Evolutionary conservation across 371 early-diverging fungal genomes (phyloP), one percentile per base, ranked within the genome.

Genomic region (Syncephalastrum contaminatum): DNA sequence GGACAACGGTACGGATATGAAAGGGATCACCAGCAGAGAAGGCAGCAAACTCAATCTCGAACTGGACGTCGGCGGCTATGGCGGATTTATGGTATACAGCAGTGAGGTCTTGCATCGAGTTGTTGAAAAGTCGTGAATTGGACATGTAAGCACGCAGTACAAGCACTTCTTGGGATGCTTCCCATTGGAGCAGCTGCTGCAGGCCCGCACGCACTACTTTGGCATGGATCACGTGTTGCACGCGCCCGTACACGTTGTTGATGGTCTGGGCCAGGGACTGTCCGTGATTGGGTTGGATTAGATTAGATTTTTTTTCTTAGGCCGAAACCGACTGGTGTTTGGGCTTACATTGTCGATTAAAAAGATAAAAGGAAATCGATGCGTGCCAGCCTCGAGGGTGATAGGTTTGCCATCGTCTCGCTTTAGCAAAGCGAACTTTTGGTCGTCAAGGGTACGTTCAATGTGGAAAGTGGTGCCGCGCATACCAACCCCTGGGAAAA

Each of bases 11-110:
- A 10, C 75, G 64, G 39, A 72, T 59, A 44, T 69, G 67, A 41
- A 75, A 75, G 4, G 72, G 42, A 20, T 75, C 75, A 8, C 75
- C 75, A 1, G 72, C 53, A 10, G 75, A 72, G 52, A 75, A 75
- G 1, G 75, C 75, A 7, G 72, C 75, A 42, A 66, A 64, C 53
- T 75, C 75, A 43, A 75, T 64, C 7, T 69, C 20, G 1, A 75
- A 57, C 56, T 75, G 72, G 24, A 75, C 58, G 42, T 75, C 72
- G 16, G 64, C 70, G 21, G 56, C 58, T 0, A 56, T 52, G 52
- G 65, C 56, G 21, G 65, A 61, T 43, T 72, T 75, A 30, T 75
- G 72, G 54, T 72, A 69, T 14, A 72, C 72, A 40, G 63, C 58
- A 14, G 75, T 72, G 3, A 75, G 46, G 39, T 65, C 70, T 47